A percentile compares a stretch with the other conserved stretches of the same genome.
Conservation (phyloP, 768 basidiomycete species). For the Daedaleopsis sinensis region DNA sequence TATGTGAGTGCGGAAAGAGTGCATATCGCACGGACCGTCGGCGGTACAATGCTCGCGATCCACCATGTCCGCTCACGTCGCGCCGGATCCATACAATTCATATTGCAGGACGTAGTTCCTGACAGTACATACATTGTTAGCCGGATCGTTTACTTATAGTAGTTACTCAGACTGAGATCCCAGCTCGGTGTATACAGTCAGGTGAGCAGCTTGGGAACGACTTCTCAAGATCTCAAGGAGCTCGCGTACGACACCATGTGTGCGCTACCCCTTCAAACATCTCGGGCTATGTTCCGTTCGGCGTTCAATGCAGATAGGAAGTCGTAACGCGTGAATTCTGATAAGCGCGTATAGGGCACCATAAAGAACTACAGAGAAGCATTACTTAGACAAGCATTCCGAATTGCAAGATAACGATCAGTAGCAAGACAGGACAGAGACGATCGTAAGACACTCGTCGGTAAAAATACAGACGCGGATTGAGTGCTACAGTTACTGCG, state of each 20-base stretch:
- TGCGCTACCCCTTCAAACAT: neutral
- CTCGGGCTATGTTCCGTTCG: neutral
- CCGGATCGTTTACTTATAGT: too few species aligned
- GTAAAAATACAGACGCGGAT: conserved; percentile 16
- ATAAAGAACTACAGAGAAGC: too few species aligned
- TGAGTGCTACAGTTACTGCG: neutral
- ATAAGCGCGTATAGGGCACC: too few species aligned
- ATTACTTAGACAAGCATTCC: too few species aligned
- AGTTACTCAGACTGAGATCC: neutral
- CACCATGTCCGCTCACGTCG: too few species aligned
- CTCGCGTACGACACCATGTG: neutral
- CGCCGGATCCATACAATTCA: too few species aligned
- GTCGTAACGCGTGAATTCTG: neutral
- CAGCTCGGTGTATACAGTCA: neutral
- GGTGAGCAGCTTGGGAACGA: neutral
- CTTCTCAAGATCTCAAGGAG: neutral
- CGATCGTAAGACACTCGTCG: conserved; percentile 5
- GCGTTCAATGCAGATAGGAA: neutral
- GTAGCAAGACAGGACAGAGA: conserved; percentile 1
- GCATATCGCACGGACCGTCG: neutral
- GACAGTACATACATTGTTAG: neutral
- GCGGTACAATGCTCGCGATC: too few species aligned
- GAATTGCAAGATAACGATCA: too few species aligned
- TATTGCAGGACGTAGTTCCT: neutral
- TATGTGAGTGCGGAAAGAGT: neutral